These are phyloP conservation scores for Plantago rigida DNA, from an alignment of 305 asterid genomes.

Conservation along the genomic window DNA sequence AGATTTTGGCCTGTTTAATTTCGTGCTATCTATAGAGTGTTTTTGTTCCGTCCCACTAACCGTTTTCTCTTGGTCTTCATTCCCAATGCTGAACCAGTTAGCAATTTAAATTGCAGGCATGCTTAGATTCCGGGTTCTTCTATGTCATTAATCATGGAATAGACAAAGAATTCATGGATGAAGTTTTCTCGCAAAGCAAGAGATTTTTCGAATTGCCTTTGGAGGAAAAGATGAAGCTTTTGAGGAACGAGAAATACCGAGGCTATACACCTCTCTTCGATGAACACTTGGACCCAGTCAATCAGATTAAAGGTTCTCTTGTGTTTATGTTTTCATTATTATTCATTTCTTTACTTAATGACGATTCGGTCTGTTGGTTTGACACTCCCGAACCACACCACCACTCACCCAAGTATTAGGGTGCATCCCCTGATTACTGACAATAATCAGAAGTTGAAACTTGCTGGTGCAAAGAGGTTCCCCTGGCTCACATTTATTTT, in stretches of 20 bases:
- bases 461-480: too few species aligned
- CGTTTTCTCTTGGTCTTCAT: neutral
- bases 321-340: neutral
- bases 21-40: too few species aligned
- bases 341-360: neutral
- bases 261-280: slow-evolving; percentile 86
- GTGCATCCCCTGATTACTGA: too few species aligned
- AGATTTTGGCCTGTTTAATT: too few species aligned
- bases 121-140: slow-evolving; percentile 82
- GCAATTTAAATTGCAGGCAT: slow-evolving; percentile 41
- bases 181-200: slow-evolving; percentile 70
- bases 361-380: too few species aligned
- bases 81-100: neutral
- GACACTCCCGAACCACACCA: too few species aligned
- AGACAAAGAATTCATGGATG: slow-evolving; percentile 56
- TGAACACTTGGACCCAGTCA: slow-evolving; percentile 58
- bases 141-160: slow-evolving; percentile 81
- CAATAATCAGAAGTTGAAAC: too few species aligned
- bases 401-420: too few species aligned
- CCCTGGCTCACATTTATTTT: too few species aligned
- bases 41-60: too few species aligned
- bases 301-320: slow-evolving; percentile 56
- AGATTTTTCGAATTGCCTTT: slow-evolving; percentile 52
- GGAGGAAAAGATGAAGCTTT: slow-evolving; percentile 73
- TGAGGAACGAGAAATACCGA: slow-evolving; percentile 60